phyloP scores from a whole-genome alignment of 208 protist genomes.

The Trypanosoma avium region DNA sequence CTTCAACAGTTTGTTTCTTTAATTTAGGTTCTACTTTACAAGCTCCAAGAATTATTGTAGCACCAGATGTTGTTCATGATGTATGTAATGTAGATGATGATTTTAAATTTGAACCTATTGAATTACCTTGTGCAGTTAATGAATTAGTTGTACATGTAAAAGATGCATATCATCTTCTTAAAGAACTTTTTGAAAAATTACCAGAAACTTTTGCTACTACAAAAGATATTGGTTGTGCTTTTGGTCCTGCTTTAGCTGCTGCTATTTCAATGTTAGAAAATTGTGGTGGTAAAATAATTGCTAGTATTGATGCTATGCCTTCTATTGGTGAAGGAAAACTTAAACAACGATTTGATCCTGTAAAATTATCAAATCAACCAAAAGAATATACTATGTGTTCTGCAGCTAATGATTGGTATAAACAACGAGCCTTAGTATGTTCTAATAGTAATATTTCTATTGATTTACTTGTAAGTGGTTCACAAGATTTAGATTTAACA shows the following conservation, averaged over 20 bases:
- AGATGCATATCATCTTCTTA: constrained; percentile 65
- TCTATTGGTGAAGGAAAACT: constrained; percentile 85
- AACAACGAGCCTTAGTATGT: constrained; percentile 92
- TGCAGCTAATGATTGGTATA: constrained; percentile 95
- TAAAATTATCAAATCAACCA: constrained; percentile 72
- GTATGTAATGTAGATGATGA: constrained; percentile 81
- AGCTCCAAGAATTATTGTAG: constrained; percentile 87
- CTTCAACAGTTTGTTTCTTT: constrained; percentile 94
- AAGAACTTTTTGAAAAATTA: constrained; percentile 71
- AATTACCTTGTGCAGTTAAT: constrained; percentile 70
- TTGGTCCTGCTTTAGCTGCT: constrained; percentile 92
- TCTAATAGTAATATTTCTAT: constrained; percentile 90
- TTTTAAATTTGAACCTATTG: constrained; percentile 77
- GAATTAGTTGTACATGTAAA: constrained; percentile 82
- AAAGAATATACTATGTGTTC: constrained; percentile 88
- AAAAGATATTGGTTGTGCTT: constrained; percentile 86
- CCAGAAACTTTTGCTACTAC: constrained; percentile 58
- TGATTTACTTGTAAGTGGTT: constrained; percentile 85
- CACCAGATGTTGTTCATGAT: constrained; percentile 81
- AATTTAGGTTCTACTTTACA: constrained; percentile 66
- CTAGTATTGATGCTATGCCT: constrained; percentile 87
- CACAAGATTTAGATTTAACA: constrained; percentile 87
- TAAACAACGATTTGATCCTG: constrained; percentile 81
- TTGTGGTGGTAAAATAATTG: constrained; percentile 93
- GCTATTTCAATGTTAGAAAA: constrained; percentile 84